Evolutionary conservation across 495 filamentous ascomycete genomes (phyloP), one percentile per base, ranked within the genome.

Genomic region (Neurospora cerealis): DNA sequence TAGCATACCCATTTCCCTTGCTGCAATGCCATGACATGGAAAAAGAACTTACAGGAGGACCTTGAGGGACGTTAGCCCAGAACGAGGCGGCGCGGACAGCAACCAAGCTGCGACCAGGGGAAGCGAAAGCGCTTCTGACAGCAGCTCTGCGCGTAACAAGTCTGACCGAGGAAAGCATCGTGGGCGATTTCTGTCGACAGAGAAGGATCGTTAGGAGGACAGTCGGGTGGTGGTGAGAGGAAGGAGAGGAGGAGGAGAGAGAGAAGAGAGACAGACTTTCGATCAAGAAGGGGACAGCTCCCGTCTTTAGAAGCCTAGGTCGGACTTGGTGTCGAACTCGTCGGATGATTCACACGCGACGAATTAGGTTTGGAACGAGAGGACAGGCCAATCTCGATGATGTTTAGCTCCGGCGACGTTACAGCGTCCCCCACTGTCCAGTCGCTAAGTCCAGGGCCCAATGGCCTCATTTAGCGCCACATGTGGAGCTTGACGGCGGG

Each of bases 21-120:
- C 69, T 39, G 71, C 24, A 72, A 37, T 36, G 40, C 38, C 24
- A 19, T 69, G 38, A 42, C 44, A 39, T 32, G 70, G 24, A 32
- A 77, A 3, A 88, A n/a, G 21, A 77, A 89, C 93, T 84, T 89
- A 97, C 94, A 78, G 94, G 94, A 86, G 95, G 94, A 73, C 94
- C 94, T 85, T 97, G 93, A 77, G 93, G 91, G 69, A 97, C 93
- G 74, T 93, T 91, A 76, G 92, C 88, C 94, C 94, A 98, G 66
- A 92, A 91, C 46, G 94, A 97, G 75, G 88, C 91, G 76, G 89
- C 86, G 83, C 93, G 89, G 54, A 88, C 81, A 78, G 89, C 89
- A 70, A 88, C 78, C 42, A 87, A 83, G 75, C 77, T 77, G 46
- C 81, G 76, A 71, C 77, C 74, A 54, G 81, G 28, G 15, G 54